Conservation (phyloP, 2,329 filamentous ascomycete species). For the Aspergillaceae sp. region DNA sequence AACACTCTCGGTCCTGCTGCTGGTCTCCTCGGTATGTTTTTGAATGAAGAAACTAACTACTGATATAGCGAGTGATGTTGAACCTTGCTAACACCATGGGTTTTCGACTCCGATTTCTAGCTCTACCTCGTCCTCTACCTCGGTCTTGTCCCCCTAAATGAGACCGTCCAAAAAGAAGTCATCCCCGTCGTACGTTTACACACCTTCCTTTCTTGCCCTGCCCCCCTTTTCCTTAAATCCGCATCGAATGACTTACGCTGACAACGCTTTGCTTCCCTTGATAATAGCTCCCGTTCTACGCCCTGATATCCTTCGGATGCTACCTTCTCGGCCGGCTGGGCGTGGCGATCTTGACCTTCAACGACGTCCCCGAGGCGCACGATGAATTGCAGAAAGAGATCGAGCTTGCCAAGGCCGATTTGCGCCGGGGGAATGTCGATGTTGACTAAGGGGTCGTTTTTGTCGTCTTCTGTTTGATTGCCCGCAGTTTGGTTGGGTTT, state of each 20-base stretch:
- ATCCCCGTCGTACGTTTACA: slow-evolving; percentile 68
- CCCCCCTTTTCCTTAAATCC: not conserved
- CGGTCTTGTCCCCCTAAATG: slow-evolving; percentile 70
- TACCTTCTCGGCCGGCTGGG: slow-evolving; percentile 88
- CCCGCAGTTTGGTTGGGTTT: not conserved
- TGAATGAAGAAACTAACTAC: no score
- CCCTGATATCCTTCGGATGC: slow-evolving; percentile 79
- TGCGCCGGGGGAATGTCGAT: slow-evolving; percentile 35
- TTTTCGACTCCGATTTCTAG: slow-evolving; percentile 38
- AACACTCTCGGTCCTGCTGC: slow-evolving; percentile 76
- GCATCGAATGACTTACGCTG: no score
- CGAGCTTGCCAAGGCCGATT: slow-evolving; percentile 39
- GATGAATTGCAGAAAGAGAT: slow-evolving; percentile 81
- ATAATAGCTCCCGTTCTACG: slow-evolving; percentile 79
- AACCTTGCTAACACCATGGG: not conserved
- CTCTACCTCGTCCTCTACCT: slow-evolving; percentile 83
- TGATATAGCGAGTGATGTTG: slow-evolving; percentile 16
- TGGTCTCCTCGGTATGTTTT: slow-evolving; percentile 68
- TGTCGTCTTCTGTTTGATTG: not conserved
- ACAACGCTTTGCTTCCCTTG: not conserved
- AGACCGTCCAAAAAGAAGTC: slow-evolving; percentile 70
- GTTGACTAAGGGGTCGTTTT: slow-evolving; percentile 27
- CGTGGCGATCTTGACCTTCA: slow-evolving; percentile 89
- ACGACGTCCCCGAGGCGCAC: slow-evolving; percentile 87
- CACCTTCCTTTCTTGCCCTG: not conserved